Evolutionary conservation across 768 basidiomycete species (phyloP), one percentile per base, ranked within the genome.

Genomic region (Cystobasidium onofrii): DNA sequence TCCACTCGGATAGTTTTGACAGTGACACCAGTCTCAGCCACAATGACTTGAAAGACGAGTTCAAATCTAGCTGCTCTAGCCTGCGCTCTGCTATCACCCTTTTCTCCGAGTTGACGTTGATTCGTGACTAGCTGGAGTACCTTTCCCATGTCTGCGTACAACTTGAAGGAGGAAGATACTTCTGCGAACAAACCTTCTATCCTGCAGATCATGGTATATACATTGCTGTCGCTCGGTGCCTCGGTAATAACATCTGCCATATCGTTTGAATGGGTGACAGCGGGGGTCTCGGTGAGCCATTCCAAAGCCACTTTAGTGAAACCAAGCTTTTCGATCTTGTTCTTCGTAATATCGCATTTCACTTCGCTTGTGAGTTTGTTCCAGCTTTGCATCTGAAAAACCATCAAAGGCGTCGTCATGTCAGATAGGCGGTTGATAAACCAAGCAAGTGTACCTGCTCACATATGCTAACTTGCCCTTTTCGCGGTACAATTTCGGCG

Each of bases 91-190:
- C 69, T 71, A n/a, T 36, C 44, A 25, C 69, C 69, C 13, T 71
- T 36, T 46, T 71, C 69, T 7, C 69, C 69, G 10, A 71, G 15
- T n/a, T 31, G 27, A 20, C 43, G 25, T 36, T 55, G 31, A 25
- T 55, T 34, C 17, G 69, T 71, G 23, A 71, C 69, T 29, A 71
- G 25, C 39, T 71, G 52, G 29, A 71, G 29, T 7, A 55, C 69
- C 34, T 60, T 71, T 54, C 69, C 55, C 69, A 55, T 71, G 39
- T 71, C 43, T 17, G 69, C 69, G 29, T 71, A 71, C 52, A 71
- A 17, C 7, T 10, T 34, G 54, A 71, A 71, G 6, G 33, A 29
- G 7, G 69, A 71, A 17, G 50, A 36, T 25, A 71, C 43, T 44
- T 71, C 69, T 10, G 55, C 39, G n/a, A 36, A 55, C 10, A 71